phyloP scores from a whole-genome alignment of 2,329 filamentous ascomycete species.

The Phyllosticta paracitricarpa region DNA sequence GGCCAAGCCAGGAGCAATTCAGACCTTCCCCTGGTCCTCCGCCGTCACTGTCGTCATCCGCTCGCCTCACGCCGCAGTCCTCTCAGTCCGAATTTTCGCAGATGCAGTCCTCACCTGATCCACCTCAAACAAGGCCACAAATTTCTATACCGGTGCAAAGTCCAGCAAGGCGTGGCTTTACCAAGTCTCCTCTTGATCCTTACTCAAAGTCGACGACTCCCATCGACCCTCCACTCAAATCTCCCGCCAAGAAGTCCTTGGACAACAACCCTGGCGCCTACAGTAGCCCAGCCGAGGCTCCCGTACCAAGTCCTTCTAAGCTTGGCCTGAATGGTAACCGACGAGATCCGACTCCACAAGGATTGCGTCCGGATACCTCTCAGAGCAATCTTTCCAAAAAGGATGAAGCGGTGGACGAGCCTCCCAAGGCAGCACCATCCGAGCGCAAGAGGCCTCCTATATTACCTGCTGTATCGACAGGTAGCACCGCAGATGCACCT shows the following conservation, averaged over 20 bases:
- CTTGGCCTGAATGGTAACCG: constrained; percentile 9
- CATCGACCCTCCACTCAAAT: not conserved
- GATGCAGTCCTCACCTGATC: constrained; percentile 5
- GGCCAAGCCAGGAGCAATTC: constrained; percentile 13
- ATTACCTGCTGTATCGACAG: constrained; percentile 36
- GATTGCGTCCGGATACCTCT: constrained; percentile 24
- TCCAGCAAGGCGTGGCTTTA: constrained; percentile 5
- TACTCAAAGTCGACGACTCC: not conserved
- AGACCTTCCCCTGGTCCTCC: constrained; percentile 16
- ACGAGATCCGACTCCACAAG: constrained; percentile 24
- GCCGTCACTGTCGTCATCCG: constrained; percentile 20
- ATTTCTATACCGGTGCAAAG: constrained; percentile 19
- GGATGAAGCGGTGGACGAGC: constrained; percentile 22
- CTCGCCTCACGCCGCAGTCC: constrained; percentile 31
- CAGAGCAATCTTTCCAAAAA: constrained; percentile 25
- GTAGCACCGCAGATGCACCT: not conserved
- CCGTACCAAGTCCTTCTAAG: not conserved
- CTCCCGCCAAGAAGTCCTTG: not conserved
- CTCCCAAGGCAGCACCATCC: constrained; percentile 29
- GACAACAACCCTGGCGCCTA: not conserved
- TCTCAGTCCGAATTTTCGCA: constrained; percentile 27
- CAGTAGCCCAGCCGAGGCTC: not conserved
- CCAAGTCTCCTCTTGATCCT: constrained; percentile 5
- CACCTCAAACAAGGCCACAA: constrained; percentile 8
- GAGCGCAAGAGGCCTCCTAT: constrained; percentile 58